Conservation (phyloP, 495 filamentous ascomycete genomes). For the Friedmanniomyces simplex region DNA sequence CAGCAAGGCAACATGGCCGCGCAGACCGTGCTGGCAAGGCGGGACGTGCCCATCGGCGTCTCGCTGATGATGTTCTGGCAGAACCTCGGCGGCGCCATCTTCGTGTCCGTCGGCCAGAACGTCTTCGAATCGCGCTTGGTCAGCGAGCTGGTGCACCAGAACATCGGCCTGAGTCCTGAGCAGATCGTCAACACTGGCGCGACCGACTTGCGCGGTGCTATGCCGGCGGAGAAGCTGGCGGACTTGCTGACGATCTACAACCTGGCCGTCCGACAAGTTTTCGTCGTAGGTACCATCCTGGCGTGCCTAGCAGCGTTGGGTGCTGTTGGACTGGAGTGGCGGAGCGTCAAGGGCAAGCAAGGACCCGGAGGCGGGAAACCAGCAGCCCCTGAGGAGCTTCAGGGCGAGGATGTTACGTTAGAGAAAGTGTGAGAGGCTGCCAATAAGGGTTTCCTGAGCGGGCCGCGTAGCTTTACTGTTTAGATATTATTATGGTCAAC, state of each 20-base stretch:
- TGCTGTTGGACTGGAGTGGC: slow-evolving; percentile 50
- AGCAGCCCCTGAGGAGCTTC: neutral
- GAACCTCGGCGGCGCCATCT: slow-evolving; percentile 27
- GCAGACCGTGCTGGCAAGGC: slow-evolving; percentile 51
- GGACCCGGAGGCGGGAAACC: neutral
- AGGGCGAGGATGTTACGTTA: too few relatives aligned
- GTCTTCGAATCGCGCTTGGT: slow-evolving; percentile 22
- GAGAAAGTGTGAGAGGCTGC: too few relatives aligned
- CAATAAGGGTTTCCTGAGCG: too few relatives aligned
- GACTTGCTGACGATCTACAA: slow-evolving; percentile 48
- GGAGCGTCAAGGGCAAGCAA: slow-evolving; percentile 42
- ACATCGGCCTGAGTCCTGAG: slow-evolving; percentile 39
- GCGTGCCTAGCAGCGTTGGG: slow-evolving; percentile 42
- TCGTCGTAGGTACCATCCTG: slow-evolving; percentile 44
- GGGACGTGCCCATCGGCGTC: slow-evolving; percentile 58
- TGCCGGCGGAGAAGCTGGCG: slow-evolving; percentile 34
- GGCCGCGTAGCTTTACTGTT: too few relatives aligned
- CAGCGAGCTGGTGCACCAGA: slow-evolving; percentile 37
- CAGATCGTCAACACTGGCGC: slow-evolving; percentile 48
- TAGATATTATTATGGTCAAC: too few relatives aligned
- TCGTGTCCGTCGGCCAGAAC: slow-evolving; percentile 30
- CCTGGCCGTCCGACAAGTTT: slow-evolving; percentile 43
- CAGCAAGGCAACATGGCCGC: slow-evolving; percentile 59
- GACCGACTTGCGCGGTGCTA: slow-evolving; percentile 39
- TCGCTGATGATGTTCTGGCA: slow-evolving; percentile 34